Evolutionary conservation across 1,284 basidiomycete species (phyloP).

Genomic region (Stygiomarasmius scandens): DNA sequence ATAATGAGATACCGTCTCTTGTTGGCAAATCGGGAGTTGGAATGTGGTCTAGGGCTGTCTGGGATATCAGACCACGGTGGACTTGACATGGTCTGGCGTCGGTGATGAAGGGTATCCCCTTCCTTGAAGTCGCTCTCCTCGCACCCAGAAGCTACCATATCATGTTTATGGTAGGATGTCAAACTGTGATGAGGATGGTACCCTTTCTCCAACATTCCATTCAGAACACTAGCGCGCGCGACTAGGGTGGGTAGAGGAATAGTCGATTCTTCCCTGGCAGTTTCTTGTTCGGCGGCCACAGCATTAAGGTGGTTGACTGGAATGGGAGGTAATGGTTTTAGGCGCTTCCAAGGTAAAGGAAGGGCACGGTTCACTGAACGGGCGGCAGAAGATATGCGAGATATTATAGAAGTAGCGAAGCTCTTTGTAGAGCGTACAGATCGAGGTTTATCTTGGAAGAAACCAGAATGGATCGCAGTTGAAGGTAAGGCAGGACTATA

Average conservation of each 20-base stretch:
- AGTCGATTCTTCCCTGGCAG: slow-evolving; percentile 46
- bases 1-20: slow-evolving; percentile 34
- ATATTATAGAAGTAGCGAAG: slow-evolving; percentile 52
- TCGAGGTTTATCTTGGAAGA: slow-evolving; percentile 21
- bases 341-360: slow-evolving; percentile 38
- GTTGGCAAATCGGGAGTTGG: slow-evolving; percentile 11
- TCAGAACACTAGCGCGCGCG: slow-evolving; percentile 51
- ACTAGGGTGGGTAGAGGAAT: slow-evolving; percentile 54
- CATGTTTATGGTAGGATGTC: slow-evolving; percentile 25
- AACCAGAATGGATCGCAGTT: slow-evolving; percentile 25
- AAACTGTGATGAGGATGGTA: slow-evolving; percentile 51
- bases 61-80: not conserved
- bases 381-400: slow-evolving; percentile 42
- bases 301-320: slow-evolving; percentile 50
- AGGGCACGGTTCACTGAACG: slow-evolving; percentile 40
- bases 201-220: slow-evolving; percentile 53
- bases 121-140: slow-evolving; percentile 23
- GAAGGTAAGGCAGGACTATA: slow-evolving; percentile 30
- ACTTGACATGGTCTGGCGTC: not conserved
- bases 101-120: not conserved
- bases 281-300: slow-evolving; percentile 41
- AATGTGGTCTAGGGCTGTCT: slow-evolving; percentile 2
- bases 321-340: slow-evolving; percentile 59
- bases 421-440: slow-evolving; percentile 52
- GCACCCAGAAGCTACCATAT: slow-evolving; percentile 26